Conservation (phyloP, 2,329 filamentous ascomycete species). For the Apiospora pterosperma region DNA sequence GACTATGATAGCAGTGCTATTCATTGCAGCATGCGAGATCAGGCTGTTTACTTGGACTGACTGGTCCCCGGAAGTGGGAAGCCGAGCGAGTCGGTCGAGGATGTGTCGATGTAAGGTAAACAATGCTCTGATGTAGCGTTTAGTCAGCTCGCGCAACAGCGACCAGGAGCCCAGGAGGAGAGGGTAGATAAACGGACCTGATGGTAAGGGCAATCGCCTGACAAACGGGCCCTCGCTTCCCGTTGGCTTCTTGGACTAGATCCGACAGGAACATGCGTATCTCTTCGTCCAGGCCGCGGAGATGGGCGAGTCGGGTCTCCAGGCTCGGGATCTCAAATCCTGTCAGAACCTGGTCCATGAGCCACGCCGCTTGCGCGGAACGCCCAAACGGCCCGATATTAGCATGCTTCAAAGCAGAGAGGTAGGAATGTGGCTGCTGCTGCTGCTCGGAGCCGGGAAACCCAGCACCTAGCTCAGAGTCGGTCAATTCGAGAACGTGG, state of each 20-base stretch:
- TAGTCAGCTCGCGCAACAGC: neutral
- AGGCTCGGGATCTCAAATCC: neutral
- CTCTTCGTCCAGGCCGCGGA: slow-evolving; percentile 3
- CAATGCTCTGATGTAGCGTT: neutral
- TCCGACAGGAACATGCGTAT: neutral
- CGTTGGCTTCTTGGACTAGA: neutral
- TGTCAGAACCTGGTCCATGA: slow-evolving; percentile 19
- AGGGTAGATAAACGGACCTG: slow-evolving; percentile 4
- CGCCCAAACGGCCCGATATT: slow-evolving; percentile 16
- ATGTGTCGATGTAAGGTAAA: neutral
- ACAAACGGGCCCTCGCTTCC: slow-evolving; percentile 1
- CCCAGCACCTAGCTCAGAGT: neutral
- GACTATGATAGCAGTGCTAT: neutral
- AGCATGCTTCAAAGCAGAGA: slow-evolving; percentile 6
- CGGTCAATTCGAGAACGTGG: neutral
- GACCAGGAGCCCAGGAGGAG: neutral
- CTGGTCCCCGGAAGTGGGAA: neutral
- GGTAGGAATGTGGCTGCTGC: neutral
- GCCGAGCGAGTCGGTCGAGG: neutral
- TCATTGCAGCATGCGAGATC: neutral
- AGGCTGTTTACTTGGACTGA: neutral
- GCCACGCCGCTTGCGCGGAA: slow-evolving; percentile 19
- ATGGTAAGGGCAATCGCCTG: slow-evolving; percentile 6
- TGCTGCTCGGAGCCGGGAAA: neutral
- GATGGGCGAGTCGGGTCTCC: neutral